Conservation (phyloP, 768 basidiomycete species). For the Panaeolus cyanescens region DNA sequence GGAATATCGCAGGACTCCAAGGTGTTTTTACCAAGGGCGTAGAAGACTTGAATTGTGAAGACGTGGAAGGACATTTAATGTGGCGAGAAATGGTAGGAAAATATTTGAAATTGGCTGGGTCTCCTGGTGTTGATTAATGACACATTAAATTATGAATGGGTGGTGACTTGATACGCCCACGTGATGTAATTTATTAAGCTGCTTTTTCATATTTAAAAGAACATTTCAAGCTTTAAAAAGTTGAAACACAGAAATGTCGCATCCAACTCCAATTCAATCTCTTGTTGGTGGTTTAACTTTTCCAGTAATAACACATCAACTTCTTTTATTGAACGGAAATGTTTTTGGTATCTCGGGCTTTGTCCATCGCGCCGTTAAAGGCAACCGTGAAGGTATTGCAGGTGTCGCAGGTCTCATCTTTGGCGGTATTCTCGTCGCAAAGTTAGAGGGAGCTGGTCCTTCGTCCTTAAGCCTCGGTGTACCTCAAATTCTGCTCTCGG, state of each 20-base stretch:
- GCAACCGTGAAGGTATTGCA: conserved; percentile 41
- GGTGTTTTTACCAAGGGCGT: conserved; percentile 50
- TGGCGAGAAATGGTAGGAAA: conserved; percentile 42
- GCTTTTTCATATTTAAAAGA: too few relatives aligned
- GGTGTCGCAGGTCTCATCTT: conserved; percentile 48
- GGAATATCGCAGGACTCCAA: conserved; percentile 54
- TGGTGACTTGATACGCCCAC: too few relatives aligned
- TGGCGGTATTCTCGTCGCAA: conserved; percentile 46
- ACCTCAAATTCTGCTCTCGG: conserved; percentile 41
- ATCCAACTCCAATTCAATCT: conserved; percentile 50
- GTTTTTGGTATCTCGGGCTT: conserved; percentile 67
- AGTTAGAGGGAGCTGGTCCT: conserved; percentile 38
- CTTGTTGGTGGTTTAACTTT: conserved; percentile 58
- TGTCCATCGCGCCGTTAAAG: conserved; percentile 49
- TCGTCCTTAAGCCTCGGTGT: conserved; percentile 24
- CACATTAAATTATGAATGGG: too few relatives aligned
- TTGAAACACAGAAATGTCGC: conserved; percentile 28
- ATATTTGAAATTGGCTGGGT: conserved; percentile 40
- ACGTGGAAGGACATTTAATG: conserved; percentile 23
- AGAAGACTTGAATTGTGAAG: conserved; percentile 46
- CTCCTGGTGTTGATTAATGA: conserved; percentile 38
- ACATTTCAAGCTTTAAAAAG: too few relatives aligned
- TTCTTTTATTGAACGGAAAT: conserved; percentile 55
- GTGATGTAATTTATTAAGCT: too few relatives aligned
- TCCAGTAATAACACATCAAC: conserved; percentile 50